Evolutionary conservation across 345 rosid genomes (phyloP).

Genomic region (Sisymbrium altissimum): DNA sequence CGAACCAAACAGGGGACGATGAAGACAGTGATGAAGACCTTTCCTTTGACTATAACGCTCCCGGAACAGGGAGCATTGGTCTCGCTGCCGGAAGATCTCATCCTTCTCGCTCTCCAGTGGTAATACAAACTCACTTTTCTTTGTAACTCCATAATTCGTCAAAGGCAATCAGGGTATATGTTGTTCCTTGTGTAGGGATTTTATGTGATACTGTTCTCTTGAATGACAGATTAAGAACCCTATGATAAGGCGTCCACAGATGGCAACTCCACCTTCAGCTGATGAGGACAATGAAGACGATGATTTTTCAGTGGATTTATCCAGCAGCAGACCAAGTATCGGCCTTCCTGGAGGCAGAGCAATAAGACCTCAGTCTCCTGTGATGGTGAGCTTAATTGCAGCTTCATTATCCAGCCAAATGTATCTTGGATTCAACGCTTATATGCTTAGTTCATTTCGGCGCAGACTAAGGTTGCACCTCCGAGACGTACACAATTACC

Average conservation of each 20-base stretch:
- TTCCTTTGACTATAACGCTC: constrained; percentile 33
- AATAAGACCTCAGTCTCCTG: constrained; percentile 39
- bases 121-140: constrained; percentile 13
- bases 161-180: not conserved
- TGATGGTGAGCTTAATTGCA: constrained; percentile 24
- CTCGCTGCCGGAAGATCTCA: constrained; percentile 53
- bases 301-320: constrained; percentile 29
- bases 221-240: constrained; percentile 25
- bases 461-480: constrained; percentile 42
- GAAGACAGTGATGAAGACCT: constrained; percentile 54
- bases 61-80: constrained; percentile 49
- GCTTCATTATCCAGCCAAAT: not conserved
- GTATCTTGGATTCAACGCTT: not conserved
- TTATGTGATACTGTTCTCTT: too few species aligned
- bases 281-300: constrained; percentile 48
- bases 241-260: constrained; percentile 36
- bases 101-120: constrained; percentile 57
- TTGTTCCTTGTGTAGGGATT: too few species aligned
- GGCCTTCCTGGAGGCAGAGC: constrained; percentile 49
- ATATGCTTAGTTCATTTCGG: not conserved
- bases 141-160: not conserved
- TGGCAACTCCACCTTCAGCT: constrained; percentile 24
- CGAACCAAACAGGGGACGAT: constrained; percentile 46
- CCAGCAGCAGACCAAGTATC: constrained; percentile 37
- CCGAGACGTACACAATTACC: constrained; percentile 34